Evolutionary conservation across 345 rosid species (phyloP), one percentile per base, ranked within the genome.

Genomic region (thale cress (Arabidopsis thaliana)): DNA sequence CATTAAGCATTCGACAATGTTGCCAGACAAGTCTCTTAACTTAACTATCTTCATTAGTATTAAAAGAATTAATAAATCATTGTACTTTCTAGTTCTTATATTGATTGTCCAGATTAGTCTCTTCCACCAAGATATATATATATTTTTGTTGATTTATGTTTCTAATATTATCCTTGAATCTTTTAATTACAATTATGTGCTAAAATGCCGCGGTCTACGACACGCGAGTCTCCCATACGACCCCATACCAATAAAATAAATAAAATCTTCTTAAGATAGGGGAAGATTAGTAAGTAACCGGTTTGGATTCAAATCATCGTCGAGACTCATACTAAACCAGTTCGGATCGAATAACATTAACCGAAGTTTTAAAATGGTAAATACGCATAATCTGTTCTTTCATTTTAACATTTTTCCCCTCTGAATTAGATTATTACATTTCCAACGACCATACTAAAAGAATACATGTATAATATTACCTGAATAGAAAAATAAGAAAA

Each of bases 1-100:
- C 78, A 74, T 5, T 49, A 59, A 67, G 67, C 73, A 59, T 59
- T 75, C 60, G 60, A 58, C 20, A 67, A 67, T 52, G 56, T 62
- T 75, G 60, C 61, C 52, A 75, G 9, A 58, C 52, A 38, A 48
- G 20, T 46, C 16, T 75, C 51, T 58, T 59, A 25, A 37, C 51
- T 58, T 59, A 25, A 37, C 13, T 25, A 46, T 56, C 48, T 36
- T 8, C 30, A 53, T 8, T 33, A 11, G 6, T 2, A n/a, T 64
- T n/a, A 7, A 33, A 52, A 44, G 1, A 33, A 6, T 5, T 55
- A 49, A 7, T 4, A 25, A 12, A 28, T 40, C 4, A 28, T 8
- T 53, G 20, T 30, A 25, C 20, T 28, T 25, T 52, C 9, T 61
- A 14, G 6, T 42, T 45, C 40, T 56, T 10, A 14, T 10, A 14